Evolutionary conservation across 192 early-diverging fungal species (phyloP), one percentile per base, ranked within the genome.

Genomic region (Coemansia sp.): DNA sequence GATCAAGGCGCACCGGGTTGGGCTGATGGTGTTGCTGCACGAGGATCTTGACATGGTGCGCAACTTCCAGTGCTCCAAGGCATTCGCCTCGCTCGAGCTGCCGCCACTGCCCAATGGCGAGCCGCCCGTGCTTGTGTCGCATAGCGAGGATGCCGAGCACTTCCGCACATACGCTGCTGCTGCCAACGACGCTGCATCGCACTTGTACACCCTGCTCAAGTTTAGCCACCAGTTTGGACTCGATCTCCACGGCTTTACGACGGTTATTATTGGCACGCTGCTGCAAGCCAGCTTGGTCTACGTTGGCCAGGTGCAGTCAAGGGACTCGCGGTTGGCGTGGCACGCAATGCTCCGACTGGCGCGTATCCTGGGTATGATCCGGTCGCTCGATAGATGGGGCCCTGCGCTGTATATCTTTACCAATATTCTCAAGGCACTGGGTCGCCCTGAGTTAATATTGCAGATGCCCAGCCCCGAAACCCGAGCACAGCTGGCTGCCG

Each of bases 401-500:
- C 79, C 79, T 6, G 79, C 79, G 39, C 59, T 82, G 61, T 82
- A 82, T 35, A 82, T 76, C 26, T 82, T 82, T 45, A 82, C 79
- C 46, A 82, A 82, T 51, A 82, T 82, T n/a, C 67, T 82, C 42
- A 82, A 82, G 67, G 79, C 79, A 24, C 73, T 82, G 21, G 79
- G 79, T 7, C 79, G 73, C 16, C 79, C 79, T 0, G 79, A 76
- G 36, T 67, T 82, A 11, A 59, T 73, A 9, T 61, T 82, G 11
- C 73, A 70, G 6, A 18, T 63, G 13, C 79, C 79, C 39, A 82
- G 73, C 31, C 79, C 79, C 6, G 66, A 82, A 6, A 73, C 70
- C 5, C 63, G 73, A 5, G 70, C 69, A 0, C 59, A 70, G 64
- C 67, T 76, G 39, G 53, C 64, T 3, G 73, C 66, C 8, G 66